These are phyloP conservation scores for Oropetium thomaeum DNA, from an alignment of 176 grass and related monocot species.

Conservation along the genomic window DNA sequence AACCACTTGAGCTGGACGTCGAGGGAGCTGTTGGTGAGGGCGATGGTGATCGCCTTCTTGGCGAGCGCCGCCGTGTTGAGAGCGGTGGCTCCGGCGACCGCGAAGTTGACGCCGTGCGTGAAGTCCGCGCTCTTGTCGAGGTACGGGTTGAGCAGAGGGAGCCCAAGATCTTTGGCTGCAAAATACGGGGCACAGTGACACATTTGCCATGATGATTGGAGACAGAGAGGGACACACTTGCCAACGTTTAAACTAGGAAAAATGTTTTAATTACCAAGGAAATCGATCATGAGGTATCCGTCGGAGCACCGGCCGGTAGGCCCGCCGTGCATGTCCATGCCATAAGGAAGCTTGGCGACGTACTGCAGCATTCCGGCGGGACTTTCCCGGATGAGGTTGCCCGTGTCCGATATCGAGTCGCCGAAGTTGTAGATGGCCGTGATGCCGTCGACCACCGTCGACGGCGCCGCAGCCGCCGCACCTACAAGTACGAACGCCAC, in stretches of 20 bases:
- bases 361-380: neutral
- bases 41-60: neutral
- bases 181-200: neutral
- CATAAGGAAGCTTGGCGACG: conserved; percentile 1
- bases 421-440: conserved; percentile 40
- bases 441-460: conserved; percentile 15
- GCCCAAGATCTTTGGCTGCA: conserved; percentile 41
- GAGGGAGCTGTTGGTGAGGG: conserved; percentile 41
- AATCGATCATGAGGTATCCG: conserved; percentile 44
- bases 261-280: conserved; percentile 24
- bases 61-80: conserved; percentile 23
- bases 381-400: conserved; percentile 31
- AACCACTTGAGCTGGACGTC: conserved; percentile 46
- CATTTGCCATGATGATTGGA: too few species aligned
- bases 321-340: neutral
- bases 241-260: too few species aligned
- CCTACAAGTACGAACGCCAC: neutral
- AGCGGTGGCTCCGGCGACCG: conserved; percentile 31
- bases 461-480: neutral
- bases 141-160: conserved; percentile 51
- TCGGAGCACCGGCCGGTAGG: conserved; percentile 36
- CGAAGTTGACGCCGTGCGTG: conserved; percentile 45
- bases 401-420: conserved; percentile 26
- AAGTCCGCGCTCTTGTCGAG: conserved; percentile 36
- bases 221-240: too few species aligned